phyloP scores from a whole-genome alignment of 2,329 filamentous ascomycete genomes.

The Aspergillus tubingensis region DNA sequence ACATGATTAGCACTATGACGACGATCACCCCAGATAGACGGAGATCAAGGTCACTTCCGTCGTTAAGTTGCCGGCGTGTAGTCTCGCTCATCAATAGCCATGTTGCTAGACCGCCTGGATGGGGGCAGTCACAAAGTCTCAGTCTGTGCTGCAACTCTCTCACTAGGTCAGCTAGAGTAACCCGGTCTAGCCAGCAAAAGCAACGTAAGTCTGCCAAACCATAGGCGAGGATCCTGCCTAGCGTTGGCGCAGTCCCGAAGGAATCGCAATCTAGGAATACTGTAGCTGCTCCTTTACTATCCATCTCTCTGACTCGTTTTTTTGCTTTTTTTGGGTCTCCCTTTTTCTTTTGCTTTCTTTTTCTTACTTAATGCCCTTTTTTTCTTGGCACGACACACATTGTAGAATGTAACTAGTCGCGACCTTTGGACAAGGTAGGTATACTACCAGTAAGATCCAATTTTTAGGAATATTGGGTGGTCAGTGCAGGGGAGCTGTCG shows the following conservation, averaged over 20 bases:
- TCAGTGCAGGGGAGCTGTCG: conserved; percentile 23
- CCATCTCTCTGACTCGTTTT: neutral
- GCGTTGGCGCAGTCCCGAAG: neutral
- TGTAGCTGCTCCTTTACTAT: neutral
- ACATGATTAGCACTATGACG: conserved; percentile 16
- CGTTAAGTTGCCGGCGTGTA: neutral
- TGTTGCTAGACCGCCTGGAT: conserved; percentile 1
- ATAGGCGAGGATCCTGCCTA: conserved; percentile 5
- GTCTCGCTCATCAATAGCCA: neutral
- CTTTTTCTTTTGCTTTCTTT: neutral
- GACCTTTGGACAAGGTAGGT: neutral
- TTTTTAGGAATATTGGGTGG: conserved; percentile 21
- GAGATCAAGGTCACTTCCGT: conserved; percentile 3
- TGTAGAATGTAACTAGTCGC: neutral
- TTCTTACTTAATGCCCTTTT: neutral
- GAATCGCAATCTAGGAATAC: conserved; percentile 3
- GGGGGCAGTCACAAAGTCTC: neutral
- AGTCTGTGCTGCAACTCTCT: conserved; percentile 2
- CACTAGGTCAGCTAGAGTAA: neutral
- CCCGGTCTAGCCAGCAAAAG: conserved; percentile 1
- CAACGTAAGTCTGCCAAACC: conserved; percentile 1
- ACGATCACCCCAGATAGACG: conserved; percentile 21
- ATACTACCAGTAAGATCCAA: neutral
- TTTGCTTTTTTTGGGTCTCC: neutral
- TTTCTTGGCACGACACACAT: neutral